These are phyloP conservation scores for Lentinula aciculospora DNA, from an alignment of 768 basidiomycete genomes.

Conservation along the genomic window DNA sequence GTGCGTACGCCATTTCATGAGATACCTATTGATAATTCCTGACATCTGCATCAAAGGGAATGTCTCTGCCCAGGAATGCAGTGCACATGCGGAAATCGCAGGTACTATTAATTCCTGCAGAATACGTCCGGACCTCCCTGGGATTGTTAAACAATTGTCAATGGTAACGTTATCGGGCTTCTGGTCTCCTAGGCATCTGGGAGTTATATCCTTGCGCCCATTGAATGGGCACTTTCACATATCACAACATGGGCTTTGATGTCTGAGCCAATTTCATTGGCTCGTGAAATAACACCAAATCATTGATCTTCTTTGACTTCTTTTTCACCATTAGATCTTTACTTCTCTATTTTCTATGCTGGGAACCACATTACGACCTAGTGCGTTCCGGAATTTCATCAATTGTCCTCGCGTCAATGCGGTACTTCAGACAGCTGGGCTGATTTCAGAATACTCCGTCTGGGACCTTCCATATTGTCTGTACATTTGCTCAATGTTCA, in stretches of 20 bases:
- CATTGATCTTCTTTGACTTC: background rate
- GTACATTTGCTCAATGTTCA: background rate
- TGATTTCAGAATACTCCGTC: background rate
- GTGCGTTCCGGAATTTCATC: background rate
- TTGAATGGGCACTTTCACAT: conserved; percentile 1
- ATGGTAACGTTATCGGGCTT: background rate
- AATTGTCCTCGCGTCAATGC: background rate
- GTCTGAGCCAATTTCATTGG: background rate
- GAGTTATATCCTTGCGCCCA: background rate
- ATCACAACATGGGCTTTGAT: conserved; percentile 1
- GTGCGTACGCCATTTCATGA: conserved; percentile 1
- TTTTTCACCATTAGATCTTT: conserved; percentile 1
- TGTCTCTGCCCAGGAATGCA: conserved; percentile 8
- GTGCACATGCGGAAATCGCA: conserved; percentile 8
- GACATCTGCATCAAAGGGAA: conserved; percentile 2
- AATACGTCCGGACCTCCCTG: background rate
- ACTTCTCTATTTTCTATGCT: conserved; percentile 5
- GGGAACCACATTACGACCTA: background rate
- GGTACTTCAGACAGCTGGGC: background rate
- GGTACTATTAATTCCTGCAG: conserved; percentile 3
- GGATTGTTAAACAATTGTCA: background rate
- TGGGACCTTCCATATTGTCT: background rate
- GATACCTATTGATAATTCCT: conserved; percentile 1
- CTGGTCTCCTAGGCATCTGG: background rate
- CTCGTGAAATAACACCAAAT: conserved; percentile 2